Conservation (phyloP, 345 rosid species). For the Litchi chinensis region DNA sequence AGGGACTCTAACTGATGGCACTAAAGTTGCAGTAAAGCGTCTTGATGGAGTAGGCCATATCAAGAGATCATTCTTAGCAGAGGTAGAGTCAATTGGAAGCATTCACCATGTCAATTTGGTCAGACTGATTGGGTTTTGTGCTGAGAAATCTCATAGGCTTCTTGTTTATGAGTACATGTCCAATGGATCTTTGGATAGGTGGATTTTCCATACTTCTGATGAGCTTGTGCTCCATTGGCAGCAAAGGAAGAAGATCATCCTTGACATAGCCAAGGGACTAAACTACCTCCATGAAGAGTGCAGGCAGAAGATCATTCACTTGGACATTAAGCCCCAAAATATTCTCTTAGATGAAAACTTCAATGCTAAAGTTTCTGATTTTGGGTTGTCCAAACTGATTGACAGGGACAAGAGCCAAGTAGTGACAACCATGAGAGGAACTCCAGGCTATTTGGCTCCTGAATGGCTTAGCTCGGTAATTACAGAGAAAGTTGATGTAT, state of each 20-base stretch:
- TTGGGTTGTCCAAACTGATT: slow-evolving; percentile 29
- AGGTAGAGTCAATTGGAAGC: slow-evolving; percentile 34
- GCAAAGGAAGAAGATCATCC: slow-evolving; percentile 35
- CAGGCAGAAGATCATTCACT: slow-evolving; percentile 33
- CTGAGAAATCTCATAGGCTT: slow-evolving; percentile 32
- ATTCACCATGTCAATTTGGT: slow-evolving; percentile 41
- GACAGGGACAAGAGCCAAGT: slow-evolving; percentile 30
- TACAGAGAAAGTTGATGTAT: slow-evolving; percentile 37
- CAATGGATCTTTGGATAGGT: slow-evolving; percentile 33
- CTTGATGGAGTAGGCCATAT: slow-evolving; percentile 29
- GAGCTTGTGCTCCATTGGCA: slow-evolving; percentile 27
- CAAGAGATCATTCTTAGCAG: slow-evolving; percentile 34
- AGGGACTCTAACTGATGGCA: slow-evolving; percentile 28
- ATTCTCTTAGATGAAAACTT: slow-evolving; percentile 30
- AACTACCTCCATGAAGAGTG: slow-evolving; percentile 42
- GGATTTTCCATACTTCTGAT: slow-evolving; percentile 23
- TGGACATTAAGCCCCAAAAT: slow-evolving; percentile 35
- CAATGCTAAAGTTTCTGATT: slow-evolving; percentile 32
- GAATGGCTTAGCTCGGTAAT: slow-evolving; percentile 24
- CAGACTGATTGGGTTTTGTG: slow-evolving; percentile 36
- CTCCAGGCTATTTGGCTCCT: slow-evolving; percentile 30
- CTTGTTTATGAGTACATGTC: slow-evolving; percentile 39
- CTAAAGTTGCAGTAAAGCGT: slow-evolving; percentile 37
- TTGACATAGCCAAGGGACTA: slow-evolving; percentile 35
- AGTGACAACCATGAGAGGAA: slow-evolving; percentile 23